Evolutionary conservation across 2,329 filamentous ascomycete genomes (phyloP).

Genomic region (Aspergillus floridensis): DNA sequence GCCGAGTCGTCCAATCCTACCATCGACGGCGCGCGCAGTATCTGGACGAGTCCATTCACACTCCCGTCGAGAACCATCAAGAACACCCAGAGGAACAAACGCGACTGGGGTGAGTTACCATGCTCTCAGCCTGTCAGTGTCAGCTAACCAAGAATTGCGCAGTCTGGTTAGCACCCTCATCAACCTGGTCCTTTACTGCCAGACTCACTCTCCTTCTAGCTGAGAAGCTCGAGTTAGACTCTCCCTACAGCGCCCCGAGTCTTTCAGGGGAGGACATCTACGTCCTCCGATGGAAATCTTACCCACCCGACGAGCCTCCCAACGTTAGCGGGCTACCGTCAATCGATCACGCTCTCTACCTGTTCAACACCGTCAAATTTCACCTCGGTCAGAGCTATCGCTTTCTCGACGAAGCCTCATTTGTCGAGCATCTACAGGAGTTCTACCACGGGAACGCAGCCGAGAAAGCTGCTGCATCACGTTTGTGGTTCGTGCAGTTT

Average conservation of each 20-base stretch:
- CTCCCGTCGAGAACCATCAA: conserved; percentile 18
- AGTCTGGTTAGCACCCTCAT: conserved; percentile 25
- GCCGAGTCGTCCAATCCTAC: neutral
- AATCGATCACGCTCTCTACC: conserved; percentile 17
- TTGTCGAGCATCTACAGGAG: conserved; percentile 21
- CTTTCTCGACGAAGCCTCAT: conserved; percentile 17
- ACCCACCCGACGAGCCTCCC: conserved; percentile 15
- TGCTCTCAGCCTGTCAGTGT: neutral
- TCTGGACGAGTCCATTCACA: conserved; percentile 25
- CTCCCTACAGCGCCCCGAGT: conserved; percentile 25
- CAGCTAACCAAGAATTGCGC: neutral
- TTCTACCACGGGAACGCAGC: conserved; percentile 24
- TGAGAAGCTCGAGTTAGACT: conserved; percentile 24
- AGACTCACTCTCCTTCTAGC: conserved; percentile 25
- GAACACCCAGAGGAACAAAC: conserved; percentile 16
- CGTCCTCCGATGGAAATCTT: conserved; percentile 17
- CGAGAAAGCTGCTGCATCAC: conserved; percentile 18
- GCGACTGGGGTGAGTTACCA: conserved; percentile 36
- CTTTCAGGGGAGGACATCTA: conserved; percentile 33
- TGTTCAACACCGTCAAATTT: conserved; percentile 19
- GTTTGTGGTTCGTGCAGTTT: conserved; percentile 25
- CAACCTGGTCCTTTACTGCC: conserved; percentile 25
- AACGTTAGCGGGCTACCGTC: conserved; percentile 24
- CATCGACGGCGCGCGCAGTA: neutral
- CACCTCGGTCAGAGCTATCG: conserved; percentile 18